Percentiles rank a stretch among this genome's conserved stretches.
Conservation (phyloP, 2,329 filamentous ascomycete genomes). For the Didymella pomorum region DNA sequence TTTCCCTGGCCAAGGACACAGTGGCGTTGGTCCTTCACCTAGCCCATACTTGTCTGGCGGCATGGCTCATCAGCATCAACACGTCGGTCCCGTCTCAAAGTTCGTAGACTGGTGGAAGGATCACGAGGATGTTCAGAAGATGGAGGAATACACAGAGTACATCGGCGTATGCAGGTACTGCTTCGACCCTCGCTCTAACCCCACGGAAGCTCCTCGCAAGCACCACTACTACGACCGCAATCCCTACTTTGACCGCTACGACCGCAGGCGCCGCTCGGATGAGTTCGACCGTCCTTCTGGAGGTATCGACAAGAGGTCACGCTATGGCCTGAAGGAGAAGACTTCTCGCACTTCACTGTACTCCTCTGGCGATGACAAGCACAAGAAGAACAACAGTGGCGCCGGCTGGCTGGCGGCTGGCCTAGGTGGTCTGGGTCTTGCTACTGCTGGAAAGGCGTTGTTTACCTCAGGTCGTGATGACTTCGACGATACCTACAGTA, state of each 20-base stretch:
- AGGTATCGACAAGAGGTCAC: constrained; percentile 66
- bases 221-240: constrained; percentile 61
- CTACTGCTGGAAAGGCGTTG: constrained; percentile 62
- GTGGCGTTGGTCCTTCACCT: constrained; percentile 29
- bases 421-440: constrained; percentile 62
- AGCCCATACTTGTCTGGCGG: constrained; percentile 40
- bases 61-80: constrained; percentile 60
- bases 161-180: constrained; percentile 72
- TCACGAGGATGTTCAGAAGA: constrained; percentile 69
- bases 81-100: constrained; percentile 63
- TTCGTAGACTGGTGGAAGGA: constrained; percentile 70
- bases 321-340: constrained; percentile 56
- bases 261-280: constrained; percentile 53
- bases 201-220: constrained; percentile 66
- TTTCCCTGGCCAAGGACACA: constrained; percentile 35
- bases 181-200: constrained; percentile 67
- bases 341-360: constrained; percentile 44
- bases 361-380: constrained; percentile 42
- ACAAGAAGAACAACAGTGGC: constrained; percentile 54
- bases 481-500: constrained; percentile 68
- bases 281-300: constrained; percentile 55
- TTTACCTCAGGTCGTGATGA: constrained; percentile 60
- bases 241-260: constrained; percentile 36
- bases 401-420: constrained; percentile 63
- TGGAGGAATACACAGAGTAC: constrained; percentile 72